These are phyloP conservation scores for Aspergillus ellipticus DNA, from an alignment of 495 filamentous ascomycete species.

Conservation along the genomic window DNA sequence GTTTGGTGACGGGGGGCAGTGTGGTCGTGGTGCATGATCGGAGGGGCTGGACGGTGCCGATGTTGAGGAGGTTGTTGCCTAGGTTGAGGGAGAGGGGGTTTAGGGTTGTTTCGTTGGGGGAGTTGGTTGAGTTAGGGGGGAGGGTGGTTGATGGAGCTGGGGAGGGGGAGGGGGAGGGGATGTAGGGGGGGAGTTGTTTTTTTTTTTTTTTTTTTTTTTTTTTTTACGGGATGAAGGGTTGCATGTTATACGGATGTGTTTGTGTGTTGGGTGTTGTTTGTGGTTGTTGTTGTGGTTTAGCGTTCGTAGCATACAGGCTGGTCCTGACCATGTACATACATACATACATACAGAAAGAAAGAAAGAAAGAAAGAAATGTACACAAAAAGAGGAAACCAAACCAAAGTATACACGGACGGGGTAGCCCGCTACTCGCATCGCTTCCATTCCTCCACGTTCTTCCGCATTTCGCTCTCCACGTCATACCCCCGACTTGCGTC, in stretches of 20 bases:
- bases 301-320: slow-evolving; percentile 2
- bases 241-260: background rate
- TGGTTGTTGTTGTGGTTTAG: background rate
- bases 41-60: slow-evolving; percentile 71
- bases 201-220: no score
- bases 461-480: slow-evolving; percentile 45
- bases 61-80: slow-evolving; percentile 67
- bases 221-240: background rate
- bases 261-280: no score
- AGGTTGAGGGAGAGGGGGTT: slow-evolving; percentile 66
- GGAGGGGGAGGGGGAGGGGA: background rate
- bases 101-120: slow-evolving; percentile 61
- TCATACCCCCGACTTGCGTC: slow-evolving; percentile 43
- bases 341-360: no score
- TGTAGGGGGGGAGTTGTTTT: no score
- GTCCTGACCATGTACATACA: slow-evolving; percentile 2
- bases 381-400: slow-evolving; percentile 4
- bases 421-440: slow-evolving; percentile 44
- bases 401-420: slow-evolving; percentile 1
- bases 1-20: slow-evolving; percentile 69
- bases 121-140: slow-evolving; percentile 46
- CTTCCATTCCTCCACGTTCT: slow-evolving; percentile 52
- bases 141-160: background rate
- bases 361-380: slow-evolving; percentile 6
- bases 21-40: slow-evolving; percentile 83